A percentile compares a stretch with the other conserved stretches of the same genome.
Conservation (phyloP, 805 yeast species). For the Wickerhamomyces alni region DNA sequence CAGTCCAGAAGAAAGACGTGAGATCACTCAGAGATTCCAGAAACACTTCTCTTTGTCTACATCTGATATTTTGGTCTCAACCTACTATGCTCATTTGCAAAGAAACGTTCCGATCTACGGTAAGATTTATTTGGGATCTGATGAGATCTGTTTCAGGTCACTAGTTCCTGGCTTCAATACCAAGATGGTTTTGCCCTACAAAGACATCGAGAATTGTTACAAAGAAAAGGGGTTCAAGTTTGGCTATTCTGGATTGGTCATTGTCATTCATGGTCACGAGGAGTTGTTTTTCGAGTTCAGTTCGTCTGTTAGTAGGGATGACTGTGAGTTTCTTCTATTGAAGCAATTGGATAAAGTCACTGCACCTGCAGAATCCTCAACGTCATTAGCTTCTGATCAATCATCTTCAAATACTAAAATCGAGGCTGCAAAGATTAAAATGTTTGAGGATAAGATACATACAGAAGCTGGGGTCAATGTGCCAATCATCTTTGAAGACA, state of each 20-base stretch:
- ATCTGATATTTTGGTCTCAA: slow-evolving; percentile 48
- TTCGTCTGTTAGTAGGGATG: slow-evolving; percentile 59
- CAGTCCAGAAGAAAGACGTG: slow-evolving; percentile 35
- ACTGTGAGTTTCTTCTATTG: slow-evolving; percentile 52
- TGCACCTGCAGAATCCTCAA: slow-evolving; percentile 16
- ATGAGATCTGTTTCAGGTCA: slow-evolving; percentile 73
- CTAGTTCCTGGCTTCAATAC: slow-evolving; percentile 72
- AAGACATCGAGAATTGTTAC: slow-evolving; percentile 63
- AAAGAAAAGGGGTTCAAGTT: slow-evolving; percentile 65
- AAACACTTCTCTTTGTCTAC: slow-evolving; percentile 58
- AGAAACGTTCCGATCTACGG: slow-evolving; percentile 79
- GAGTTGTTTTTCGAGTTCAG: slow-evolving; percentile 75
- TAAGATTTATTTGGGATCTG: slow-evolving; percentile 65
- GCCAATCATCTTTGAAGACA: slow-evolving; percentile 65
- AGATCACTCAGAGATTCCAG: slow-evolving; percentile 54
- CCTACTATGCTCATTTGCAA: slow-evolving; percentile 65
- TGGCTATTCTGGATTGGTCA: slow-evolving; percentile 63
- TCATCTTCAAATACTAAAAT: slow-evolving; percentile 21
- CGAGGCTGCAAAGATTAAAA: slow-evolving; percentile 54
- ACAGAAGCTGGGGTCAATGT: slow-evolving; percentile 56
- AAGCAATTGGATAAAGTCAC: slow-evolving; percentile 39
- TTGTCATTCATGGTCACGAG: slow-evolving; percentile 69
- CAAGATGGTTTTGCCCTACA: slow-evolving; percentile 74
- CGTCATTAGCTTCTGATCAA: slow-evolving; percentile 8
- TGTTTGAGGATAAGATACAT: slow-evolving; percentile 62